These are phyloP conservation scores for Pestalotiopsis sp. DNA, from an alignment of 2,329 filamentous ascomycete genomes.

Conservation along the genomic window DNA sequence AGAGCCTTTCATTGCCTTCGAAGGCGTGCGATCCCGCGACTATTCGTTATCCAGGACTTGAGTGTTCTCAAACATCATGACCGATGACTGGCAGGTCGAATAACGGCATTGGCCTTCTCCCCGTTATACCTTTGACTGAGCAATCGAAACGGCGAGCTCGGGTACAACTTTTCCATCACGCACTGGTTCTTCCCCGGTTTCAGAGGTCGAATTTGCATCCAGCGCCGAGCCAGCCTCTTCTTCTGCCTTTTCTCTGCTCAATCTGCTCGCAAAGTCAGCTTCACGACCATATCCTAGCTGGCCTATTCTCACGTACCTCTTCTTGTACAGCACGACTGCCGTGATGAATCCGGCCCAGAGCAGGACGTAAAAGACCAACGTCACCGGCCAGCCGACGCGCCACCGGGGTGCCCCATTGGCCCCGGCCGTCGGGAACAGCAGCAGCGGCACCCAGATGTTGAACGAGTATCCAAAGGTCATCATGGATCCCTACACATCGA, in stretches of 20 bases:
- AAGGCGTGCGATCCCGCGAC: no score
- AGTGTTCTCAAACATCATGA: no score
- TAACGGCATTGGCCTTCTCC: no score
- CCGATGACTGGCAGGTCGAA: no score
- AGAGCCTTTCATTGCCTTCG: no score
- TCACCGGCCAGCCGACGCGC: conserved; percentile 48
- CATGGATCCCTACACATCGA: conserved; percentile 36
- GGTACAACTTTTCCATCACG: conserved; percentile 1
- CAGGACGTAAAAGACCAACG: conserved; percentile 44
- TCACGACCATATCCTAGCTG: neutral
- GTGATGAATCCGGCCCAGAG: conserved; percentile 42
- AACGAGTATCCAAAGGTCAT: conserved; percentile 48
- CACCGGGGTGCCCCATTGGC: conserved; percentile 43
- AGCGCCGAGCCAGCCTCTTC: neutral
- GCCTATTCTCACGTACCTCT: conserved; percentile 18
- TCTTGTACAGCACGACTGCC: conserved; percentile 34
- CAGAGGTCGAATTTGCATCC: neutral
- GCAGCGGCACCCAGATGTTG: conserved; percentile 43
- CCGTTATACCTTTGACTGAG: neutral
- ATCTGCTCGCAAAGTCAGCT: neutral
- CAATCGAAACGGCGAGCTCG: neutral
- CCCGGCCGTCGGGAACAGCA: conserved; percentile 42
- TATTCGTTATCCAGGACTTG: no score
- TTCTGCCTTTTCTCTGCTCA: neutral
- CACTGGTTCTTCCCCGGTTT: neutral